Base-by-base conservation (phyloP, 2,329 filamentous ascomycete species). In the Ophiocordyceps camponoti-rufipedis region DNA sequence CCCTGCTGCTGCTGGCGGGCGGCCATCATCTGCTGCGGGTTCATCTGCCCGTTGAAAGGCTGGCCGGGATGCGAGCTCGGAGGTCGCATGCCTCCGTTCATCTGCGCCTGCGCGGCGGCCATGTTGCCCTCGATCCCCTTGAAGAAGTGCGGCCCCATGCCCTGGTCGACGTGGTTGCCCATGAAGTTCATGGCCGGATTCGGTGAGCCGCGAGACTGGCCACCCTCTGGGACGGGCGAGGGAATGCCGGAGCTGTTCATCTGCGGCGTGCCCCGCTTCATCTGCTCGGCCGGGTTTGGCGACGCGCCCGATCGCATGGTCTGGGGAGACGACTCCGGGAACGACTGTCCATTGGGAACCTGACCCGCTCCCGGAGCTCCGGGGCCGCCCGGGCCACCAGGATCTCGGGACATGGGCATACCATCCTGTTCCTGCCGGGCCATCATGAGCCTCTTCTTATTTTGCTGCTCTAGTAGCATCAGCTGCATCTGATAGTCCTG, bases 401-500 rank as follows among this genome's bases (percentile, higher is more conserved):
- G 69, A 12, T 61, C 69, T 51, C 71, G 66, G 35, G 68, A 65
- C 51, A 71, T 67, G 19, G 67, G 66, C 48, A 68, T 66, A 44
- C 66, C 70, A 48, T 88, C 85, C 60, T 89, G 83, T 58, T 87
- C 78, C 57, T 80, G 82, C 16, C 84, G 77, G 35, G 84, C 84
- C 82, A 87, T 86, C 69, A 87, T 78, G 43, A 89, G 69, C 16
- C 84, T 71, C 63, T 87, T 88, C 70, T 88, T 89, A 55, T 89
- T 89, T 63, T 89, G 83, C 62, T 88, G 84, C 62, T 89, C 84
- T 14, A 89, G 71, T 44, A 88, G 65, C 84, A 88, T 89, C 58
- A 89, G 65, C 60, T 89, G 84, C 83, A 88, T 88, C 65, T 89
- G 84, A 55, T 89, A 89, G 60, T 91, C 84, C 61, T 88, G 83